phyloP scores from a whole-genome alignment of 495 filamentous ascomycete species.

The Trichocladium uniseriatum region DNA sequence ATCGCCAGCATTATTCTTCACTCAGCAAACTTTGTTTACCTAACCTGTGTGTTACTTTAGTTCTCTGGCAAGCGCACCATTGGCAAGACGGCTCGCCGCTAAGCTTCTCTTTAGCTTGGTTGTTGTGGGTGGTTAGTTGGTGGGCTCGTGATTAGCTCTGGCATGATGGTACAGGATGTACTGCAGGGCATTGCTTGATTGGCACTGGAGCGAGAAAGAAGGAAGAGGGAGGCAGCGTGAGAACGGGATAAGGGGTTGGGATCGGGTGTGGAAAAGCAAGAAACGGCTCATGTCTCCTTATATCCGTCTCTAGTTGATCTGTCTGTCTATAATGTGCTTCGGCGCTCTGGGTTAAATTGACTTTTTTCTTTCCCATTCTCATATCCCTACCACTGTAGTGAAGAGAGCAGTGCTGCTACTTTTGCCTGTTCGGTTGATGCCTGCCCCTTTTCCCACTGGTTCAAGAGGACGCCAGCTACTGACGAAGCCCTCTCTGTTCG shows the following conservation, averaged over 20 bases:
- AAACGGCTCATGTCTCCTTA: neutral
- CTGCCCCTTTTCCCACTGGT: too few species aligned
- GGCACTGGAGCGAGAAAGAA: too few species aligned
- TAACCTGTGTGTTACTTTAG: conserved; percentile 18
- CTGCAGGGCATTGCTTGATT: too few species aligned
- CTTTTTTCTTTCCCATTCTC: neutral
- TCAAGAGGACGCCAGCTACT: too few species aligned
- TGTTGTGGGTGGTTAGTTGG: neutral
- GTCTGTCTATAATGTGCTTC: neutral
- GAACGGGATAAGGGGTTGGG: neutral
- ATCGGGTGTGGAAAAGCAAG: too few species aligned
- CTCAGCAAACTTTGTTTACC: neutral
- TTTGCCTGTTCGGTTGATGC: neutral
- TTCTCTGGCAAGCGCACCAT: conserved; percentile 51
- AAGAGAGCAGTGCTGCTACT: too few species aligned
- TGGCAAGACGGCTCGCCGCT: conserved; percentile 44
- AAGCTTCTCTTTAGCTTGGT: neutral
- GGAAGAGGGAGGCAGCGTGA: too few species aligned
- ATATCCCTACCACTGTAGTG: too few species aligned
- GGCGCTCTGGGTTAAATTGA: conserved; percentile 1
- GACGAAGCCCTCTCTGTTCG: too few species aligned
- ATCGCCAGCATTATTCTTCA: neutral
- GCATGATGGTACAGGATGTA: too few species aligned
- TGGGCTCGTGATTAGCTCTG: neutral
- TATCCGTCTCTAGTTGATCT: neutral